These are phyloP conservation scores for Cladosporium sp. DNA, from an alignment of 2,329 filamentous ascomycete species.

Conservation along the genomic window DNA sequence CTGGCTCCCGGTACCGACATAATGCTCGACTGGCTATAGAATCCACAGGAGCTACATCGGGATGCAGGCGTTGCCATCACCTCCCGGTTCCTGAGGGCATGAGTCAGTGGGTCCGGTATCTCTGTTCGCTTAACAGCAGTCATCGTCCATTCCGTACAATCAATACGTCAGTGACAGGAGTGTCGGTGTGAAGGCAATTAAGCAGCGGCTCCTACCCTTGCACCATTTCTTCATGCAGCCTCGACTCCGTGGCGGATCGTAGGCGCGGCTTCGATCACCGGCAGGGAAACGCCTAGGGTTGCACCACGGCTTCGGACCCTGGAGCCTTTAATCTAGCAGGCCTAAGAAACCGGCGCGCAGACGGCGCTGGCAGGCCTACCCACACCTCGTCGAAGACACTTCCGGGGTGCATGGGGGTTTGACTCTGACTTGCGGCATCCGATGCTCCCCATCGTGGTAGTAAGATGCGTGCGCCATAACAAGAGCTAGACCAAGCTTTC, in stretches of 20 bases:
- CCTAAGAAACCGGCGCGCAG: neutral
- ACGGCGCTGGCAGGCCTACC: neutral
- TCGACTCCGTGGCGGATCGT: neutral
- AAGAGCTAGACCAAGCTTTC: too few species aligned
- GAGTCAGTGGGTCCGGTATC: neutral
- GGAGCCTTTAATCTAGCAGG: neutral
- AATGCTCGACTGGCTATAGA: constrained; percentile 4
- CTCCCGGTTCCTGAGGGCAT: neutral
- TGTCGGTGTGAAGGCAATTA: too few species aligned
- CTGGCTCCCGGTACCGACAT: constrained; percentile 3
- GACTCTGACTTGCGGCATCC: neutral
- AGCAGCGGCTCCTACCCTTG: too few species aligned
- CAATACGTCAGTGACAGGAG: too few species aligned
- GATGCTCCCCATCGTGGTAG: too few species aligned
- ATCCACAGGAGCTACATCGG: neutral
- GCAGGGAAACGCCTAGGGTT: neutral
- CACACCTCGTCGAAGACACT: neutral
- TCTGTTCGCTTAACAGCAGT: too few species aligned
- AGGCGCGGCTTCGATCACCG: neutral
- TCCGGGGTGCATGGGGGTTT: constrained; percentile 1
- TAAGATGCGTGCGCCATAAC: too few species aligned
- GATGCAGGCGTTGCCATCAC: neutral
- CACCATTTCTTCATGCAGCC: neutral
- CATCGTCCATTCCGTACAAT: too few species aligned
- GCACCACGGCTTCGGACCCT: neutral